A percentile compares a stretch with the other conserved stretches of the same genome.
Evolutionary conservation across 345 rosid genomes (phyloP).

Genomic region (Erodium maritimum): DNA sequence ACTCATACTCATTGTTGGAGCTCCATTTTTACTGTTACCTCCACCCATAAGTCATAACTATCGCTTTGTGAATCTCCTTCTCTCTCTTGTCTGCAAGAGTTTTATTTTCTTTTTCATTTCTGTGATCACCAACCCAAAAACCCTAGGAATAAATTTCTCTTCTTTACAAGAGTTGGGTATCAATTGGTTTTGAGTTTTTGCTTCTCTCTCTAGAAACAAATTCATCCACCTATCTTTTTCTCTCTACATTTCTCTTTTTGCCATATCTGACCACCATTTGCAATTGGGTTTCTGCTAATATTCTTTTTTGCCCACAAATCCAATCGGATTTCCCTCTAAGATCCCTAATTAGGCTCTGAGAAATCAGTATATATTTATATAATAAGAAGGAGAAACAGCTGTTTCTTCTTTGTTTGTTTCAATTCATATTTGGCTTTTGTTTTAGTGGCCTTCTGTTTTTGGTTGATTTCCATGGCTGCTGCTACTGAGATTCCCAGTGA

Average conservation of each 20-base stretch:
- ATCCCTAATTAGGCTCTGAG: background rate
- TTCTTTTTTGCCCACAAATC: background rate
- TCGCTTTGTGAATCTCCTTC: too few relatives aligned
- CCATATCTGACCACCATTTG: background rate
- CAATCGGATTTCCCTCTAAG: background rate
- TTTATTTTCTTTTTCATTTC: background rate
- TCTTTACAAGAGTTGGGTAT: background rate
- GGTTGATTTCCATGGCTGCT: conserved; percentile 45
- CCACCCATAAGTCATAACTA: too few relatives aligned
- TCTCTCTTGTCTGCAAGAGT: too few relatives aligned
- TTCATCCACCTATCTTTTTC: background rate
- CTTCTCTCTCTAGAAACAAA: background rate
- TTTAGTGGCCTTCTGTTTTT: too few relatives aligned
- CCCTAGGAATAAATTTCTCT: background rate
- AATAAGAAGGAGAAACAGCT: background rate
- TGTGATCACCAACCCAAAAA: background rate
- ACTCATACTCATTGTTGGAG: too few relatives aligned
- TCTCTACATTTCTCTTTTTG: background rate
- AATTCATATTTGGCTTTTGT: background rate
- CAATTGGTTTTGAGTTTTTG: background rate
- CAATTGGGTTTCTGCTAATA: background rate
- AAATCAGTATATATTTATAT: background rate
- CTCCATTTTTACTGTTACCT: too few relatives aligned
- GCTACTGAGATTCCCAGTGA: conserved; percentile 48
- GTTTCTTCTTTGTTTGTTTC: background rate